Conservation (phyloP, 2,329 filamentous ascomycete species). For the Cladophialophora chaetospira region DNA sequence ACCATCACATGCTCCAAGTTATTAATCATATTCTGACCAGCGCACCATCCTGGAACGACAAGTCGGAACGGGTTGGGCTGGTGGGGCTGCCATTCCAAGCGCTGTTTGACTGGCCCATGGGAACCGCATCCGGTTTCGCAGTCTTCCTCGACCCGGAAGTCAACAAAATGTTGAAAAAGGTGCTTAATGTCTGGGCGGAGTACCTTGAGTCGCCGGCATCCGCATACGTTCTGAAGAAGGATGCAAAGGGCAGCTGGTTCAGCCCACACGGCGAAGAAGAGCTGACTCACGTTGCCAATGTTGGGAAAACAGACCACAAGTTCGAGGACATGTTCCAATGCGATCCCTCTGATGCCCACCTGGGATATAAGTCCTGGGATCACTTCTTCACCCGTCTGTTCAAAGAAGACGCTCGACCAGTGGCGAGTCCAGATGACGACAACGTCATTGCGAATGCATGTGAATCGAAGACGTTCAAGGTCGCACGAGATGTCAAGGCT, state of each 20-base stretch:
- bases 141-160: slow-evolving; percentile 57
- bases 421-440: slow-evolving; percentile 59
- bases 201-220: slow-evolving; percentile 54
- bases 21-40: slow-evolving; percentile 59
- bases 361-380: slow-evolving; percentile 70
- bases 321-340: slow-evolving; percentile 39
- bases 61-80: slow-evolving; percentile 42
- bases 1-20: slow-evolving; percentile 65
- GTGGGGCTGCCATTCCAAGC: slow-evolving; percentile 61
- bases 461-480: slow-evolving; percentile 62
- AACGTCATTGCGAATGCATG: slow-evolving; percentile 64
- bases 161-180: slow-evolving; percentile 54
- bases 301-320: slow-evolving; percentile 31
- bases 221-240: slow-evolving; percentile 48
- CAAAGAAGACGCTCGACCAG: slow-evolving; percentile 57
- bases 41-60: slow-evolving; percentile 47
- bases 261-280: slow-evolving; percentile 42
- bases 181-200: slow-evolving; percentile 54
- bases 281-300: slow-evolving; percentile 37
- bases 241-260: slow-evolving; percentile 44
- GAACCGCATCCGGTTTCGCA: slow-evolving; percentile 55
- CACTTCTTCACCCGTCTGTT: slow-evolving; percentile 68
- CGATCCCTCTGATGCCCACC: slow-evolving; percentile 35
- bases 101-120: slow-evolving; percentile 63
- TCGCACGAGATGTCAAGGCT: slow-evolving; percentile 54